Base-by-base conservation (phyloP, 2,329 filamentous ascomycete genomes). In the Chrysoporthe austroafricana region DNA sequence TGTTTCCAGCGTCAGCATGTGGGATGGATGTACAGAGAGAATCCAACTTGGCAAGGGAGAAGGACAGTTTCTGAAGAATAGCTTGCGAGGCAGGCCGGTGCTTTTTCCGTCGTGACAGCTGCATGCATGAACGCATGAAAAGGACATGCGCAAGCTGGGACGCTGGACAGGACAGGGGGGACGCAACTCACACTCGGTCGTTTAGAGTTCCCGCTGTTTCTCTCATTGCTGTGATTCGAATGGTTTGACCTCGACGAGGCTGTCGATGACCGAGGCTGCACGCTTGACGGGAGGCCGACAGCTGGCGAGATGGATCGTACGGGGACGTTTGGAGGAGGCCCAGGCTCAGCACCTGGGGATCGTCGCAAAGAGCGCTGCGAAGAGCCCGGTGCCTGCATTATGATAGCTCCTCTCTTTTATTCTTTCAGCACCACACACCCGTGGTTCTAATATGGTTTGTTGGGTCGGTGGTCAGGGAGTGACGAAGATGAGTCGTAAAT, bases 301-400 rank as follows among this genome's bases (percentile, higher is more conserved):
- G 80, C 84, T 44, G 90, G 89, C 63, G 89, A 90, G 75, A 88
- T 89, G 61, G 86, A 81, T 66, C 87, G 84, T 65, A 80, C 77
- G 66, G 85, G 83, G 71, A 87, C 80, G 77, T 81, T 85, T 66
- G 85, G 82, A 62, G 87, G 84, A 73, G 84, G 86, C 63, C 85
- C 86, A 74, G 84, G 83, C 71, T 90, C 88, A 46, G 83, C 85
- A 70, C 83, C 86, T n/a, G 89, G 88, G 62, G 88, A 90, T 73
- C 88, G 86, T 72, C 88, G 85, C 74, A 85, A 79, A 60, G 81
- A 80, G 75, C 86, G 82, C 77, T 86, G 84, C 66, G 86, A 83
- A 18, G 80, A 79, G 70, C 79, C 79, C 61, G 83, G 78, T 67
- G 83, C 78, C 77, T 87, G 85, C 85, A 88, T 87, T 62, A 74